Evolutionary conservation across 108 stramenopile species (phyloP), one percentile per base, ranked within the genome.

Genomic region (Nitzschia sp.): DNA sequence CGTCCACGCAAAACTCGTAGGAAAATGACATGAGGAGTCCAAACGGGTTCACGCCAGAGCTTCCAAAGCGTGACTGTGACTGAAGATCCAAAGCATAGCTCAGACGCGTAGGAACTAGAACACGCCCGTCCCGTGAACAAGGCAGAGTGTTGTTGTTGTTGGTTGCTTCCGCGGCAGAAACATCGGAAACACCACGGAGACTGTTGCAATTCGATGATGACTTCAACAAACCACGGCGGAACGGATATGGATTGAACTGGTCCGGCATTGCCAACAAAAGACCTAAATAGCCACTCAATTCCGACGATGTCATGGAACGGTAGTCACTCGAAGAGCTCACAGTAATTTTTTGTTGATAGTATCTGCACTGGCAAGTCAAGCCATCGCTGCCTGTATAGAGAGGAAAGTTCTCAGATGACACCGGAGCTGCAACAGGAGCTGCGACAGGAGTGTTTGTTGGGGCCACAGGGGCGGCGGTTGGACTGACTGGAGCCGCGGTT

Each of bases 1-100:
- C 49, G 49, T 51, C 49, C 19, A 23, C 49, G 21, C 49, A 51
- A 51, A 51, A 51, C 49, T 51, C 49, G 18, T 19, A 51, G 8
- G 11, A 9, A 51, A n/a, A 51, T n/a, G 5, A 4, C 19, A 23
- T 4, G 4, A 4, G 8, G 49, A 51, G 11, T 9, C 49, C 49
- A 51, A n/a, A 51, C 4, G 49, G 49, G 21, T 51, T 19, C 9
- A 13, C 13, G 38, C 38, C 13, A 13, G 38, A 13, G 21, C 4
- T 51, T 21, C 49, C 49, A 51, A 51, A 21, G 49, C 13, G 49
- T 4, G 49, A n/a, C 21, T 51, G 49, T 4, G 13, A 21, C 4
- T 4, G 4, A 4, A 51, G 19, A 23, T 8, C 21, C 13, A 51
- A 51, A 19, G 49, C 49, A 19, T 51, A 51, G 49, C 21, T n/a